Conservation (phyloP, 2,329 filamentous ascomycete species). For the Ophiostoma tasmaniense region DNA sequence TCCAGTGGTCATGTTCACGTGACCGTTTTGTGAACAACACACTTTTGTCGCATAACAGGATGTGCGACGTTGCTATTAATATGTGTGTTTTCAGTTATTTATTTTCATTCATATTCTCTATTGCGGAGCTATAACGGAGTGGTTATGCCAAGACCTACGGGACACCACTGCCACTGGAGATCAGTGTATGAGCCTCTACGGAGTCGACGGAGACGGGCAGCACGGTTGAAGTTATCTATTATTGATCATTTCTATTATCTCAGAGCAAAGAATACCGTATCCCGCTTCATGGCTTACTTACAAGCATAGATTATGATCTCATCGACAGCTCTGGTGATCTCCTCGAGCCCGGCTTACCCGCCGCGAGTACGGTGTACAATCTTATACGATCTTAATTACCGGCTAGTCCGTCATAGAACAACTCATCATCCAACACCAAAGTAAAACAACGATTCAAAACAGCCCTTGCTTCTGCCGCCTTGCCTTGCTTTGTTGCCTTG, state of each 20-base stretch:
- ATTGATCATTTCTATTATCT: no score
- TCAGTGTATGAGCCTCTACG: background rate
- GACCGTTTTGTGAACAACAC: background rate
- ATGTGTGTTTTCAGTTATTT: background rate
- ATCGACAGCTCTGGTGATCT: background rate
- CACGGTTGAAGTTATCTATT: no score
- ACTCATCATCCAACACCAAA: background rate
- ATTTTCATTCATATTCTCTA: background rate
- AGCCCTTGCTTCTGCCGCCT: background rate
- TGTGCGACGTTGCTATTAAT: background rate
- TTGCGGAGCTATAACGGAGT: background rate
- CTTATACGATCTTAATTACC: background rate
- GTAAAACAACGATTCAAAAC: background rate
- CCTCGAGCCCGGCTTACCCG: background rate
- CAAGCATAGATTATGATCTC: background rate
- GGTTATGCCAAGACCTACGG: background rate
- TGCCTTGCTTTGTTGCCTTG: background rate
- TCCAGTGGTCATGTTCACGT: background rate
- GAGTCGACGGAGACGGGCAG: background rate
- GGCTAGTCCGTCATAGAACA: background rate
- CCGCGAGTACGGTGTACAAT: background rate
- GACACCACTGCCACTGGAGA: background rate
- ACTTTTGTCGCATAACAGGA: background rate
- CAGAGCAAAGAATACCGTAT: no score
- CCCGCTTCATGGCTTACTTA: no score